phyloP scores from a whole-genome alignment of 371 early-diverging fungal genomes.

The Circinella minor region DNA sequence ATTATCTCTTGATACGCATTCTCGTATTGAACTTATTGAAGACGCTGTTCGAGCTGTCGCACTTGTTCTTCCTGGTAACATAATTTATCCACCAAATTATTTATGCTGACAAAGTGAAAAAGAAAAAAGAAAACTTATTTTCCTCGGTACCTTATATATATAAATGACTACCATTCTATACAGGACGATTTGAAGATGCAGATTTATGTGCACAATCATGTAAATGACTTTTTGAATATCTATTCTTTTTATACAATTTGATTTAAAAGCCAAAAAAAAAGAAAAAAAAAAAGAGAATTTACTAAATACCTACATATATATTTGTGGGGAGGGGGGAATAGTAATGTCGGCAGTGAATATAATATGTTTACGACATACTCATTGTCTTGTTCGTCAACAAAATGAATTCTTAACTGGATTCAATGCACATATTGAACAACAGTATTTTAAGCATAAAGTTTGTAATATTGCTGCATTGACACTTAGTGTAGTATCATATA shows the following conservation, averaged over 20 bases:
- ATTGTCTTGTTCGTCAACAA: slow-evolving; percentile 17
- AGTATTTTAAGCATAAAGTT: slow-evolving; percentile 16
- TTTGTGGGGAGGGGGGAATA: neutral
- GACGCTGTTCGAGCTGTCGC: slow-evolving; percentile 12
- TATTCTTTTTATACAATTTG: neutral
- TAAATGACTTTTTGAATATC: neutral
- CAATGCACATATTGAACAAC: slow-evolving; percentile 28
- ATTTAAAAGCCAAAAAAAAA: no score
- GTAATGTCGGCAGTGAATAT: slow-evolving; percentile 25
- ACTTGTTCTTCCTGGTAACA: slow-evolving; percentile 18
- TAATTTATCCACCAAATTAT: slow-evolving; percentile 6
- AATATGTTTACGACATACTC: slow-evolving; percentile 20
- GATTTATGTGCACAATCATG: slow-evolving; percentile 29
- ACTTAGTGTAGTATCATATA: slow-evolving; percentile 41
- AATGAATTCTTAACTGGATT: slow-evolving; percentile 21
- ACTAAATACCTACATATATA: no score
- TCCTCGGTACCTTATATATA: neutral
- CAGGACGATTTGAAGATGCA: slow-evolving; percentile 29
- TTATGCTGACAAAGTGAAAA: slow-evolving; percentile 3
- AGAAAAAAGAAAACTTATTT: neutral
- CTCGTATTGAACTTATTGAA: slow-evolving; percentile 17
- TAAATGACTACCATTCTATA: neutral
- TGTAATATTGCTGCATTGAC: slow-evolving; percentile 22
- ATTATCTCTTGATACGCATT: slow-evolving; percentile 3
- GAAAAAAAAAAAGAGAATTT: no score